Conservation (phyloP, 1,139 yeast species). For the Candida dubliniensis region DNA sequence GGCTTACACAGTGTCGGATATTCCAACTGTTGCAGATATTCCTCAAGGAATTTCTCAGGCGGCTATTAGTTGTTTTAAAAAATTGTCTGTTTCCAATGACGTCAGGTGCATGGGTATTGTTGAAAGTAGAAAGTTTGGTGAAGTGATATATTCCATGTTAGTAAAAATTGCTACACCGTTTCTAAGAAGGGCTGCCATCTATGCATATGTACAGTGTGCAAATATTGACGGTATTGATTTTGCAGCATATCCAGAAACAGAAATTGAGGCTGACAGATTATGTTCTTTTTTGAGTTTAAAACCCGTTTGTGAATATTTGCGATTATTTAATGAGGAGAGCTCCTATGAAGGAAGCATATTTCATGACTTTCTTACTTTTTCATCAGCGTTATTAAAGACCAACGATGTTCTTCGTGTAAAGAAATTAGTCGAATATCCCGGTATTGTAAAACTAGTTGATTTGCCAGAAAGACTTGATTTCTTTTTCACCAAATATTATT, state of each 20-base stretch:
- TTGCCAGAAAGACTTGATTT: constrained; percentile 70
- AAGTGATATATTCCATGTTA: constrained; percentile 54
- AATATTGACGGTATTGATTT: constrained; percentile 42
- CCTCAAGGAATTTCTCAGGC: constrained; percentile 19
- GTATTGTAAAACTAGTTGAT: constrained; percentile 55
- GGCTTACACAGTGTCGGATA: constrained; percentile 30
- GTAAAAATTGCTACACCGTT: constrained; percentile 63
- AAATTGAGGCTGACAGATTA: constrained; percentile 58
- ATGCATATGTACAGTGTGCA: constrained; percentile 58
- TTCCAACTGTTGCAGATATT: constrained; percentile 31
- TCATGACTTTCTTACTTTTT: constrained; percentile 19
- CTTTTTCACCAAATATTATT: constrained; percentile 62
- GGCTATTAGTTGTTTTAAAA: constrained; percentile 19
- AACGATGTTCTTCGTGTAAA: constrained; percentile 15
- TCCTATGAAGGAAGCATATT: constrained; percentile 19
- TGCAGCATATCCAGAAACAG: constrained; percentile 20
- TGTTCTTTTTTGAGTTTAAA: constrained; percentile 57
- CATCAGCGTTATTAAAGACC: constrained; percentile 8
- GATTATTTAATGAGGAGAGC: constrained; percentile 9
- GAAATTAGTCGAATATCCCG: constrained; percentile 60
- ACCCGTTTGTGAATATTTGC: constrained; percentile 19
- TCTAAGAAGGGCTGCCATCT: constrained; percentile 64
- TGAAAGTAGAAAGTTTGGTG: constrained; percentile 27
- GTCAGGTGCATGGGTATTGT: constrained; percentile 8
- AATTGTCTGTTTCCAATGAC: constrained; percentile 12